Evolutionary conservation across 2,329 filamentous ascomycete species (phyloP).

Genomic region (Aspergillus transmontanensis): DNA sequence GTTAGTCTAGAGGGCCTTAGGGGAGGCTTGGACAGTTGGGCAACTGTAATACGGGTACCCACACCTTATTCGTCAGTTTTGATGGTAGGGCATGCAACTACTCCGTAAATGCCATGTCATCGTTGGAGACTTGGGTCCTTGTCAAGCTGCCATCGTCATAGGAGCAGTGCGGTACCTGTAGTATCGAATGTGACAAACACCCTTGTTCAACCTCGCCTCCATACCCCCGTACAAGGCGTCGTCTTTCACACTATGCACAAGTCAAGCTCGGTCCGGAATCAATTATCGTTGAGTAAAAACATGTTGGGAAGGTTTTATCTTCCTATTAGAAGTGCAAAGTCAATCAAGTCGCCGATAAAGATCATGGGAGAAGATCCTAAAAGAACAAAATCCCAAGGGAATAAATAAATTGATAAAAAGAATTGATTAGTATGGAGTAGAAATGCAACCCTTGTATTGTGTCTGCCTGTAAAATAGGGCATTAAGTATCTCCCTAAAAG

Average conservation of each 20-base stretch:
- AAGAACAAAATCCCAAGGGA: background rate
- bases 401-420: background rate
- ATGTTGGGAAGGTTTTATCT: background rate
- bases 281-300: too few species aligned
- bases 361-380: background rate
- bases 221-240: background rate
- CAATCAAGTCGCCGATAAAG: background rate
- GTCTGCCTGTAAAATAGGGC: background rate
- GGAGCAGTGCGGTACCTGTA: background rate
- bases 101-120: background rate
- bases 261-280: background rate
- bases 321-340: background rate
- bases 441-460: background rate
- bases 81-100: background rate
- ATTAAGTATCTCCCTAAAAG: background rate
- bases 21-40: background rate
- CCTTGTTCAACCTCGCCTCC: background rate
- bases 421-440: background rate
- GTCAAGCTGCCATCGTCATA: background rate
- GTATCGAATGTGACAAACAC: background rate
- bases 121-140: background rate
- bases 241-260: background rate
- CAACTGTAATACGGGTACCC: background rate
- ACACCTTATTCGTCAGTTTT: background rate
- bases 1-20: slow-evolving; percentile 2